A percentile compares a stretch with the other conserved stretches of the same genome.
phyloP scores from a whole-genome alignment of 1,284 basidiomycete species.

The Fomes fomentarius region DNA sequence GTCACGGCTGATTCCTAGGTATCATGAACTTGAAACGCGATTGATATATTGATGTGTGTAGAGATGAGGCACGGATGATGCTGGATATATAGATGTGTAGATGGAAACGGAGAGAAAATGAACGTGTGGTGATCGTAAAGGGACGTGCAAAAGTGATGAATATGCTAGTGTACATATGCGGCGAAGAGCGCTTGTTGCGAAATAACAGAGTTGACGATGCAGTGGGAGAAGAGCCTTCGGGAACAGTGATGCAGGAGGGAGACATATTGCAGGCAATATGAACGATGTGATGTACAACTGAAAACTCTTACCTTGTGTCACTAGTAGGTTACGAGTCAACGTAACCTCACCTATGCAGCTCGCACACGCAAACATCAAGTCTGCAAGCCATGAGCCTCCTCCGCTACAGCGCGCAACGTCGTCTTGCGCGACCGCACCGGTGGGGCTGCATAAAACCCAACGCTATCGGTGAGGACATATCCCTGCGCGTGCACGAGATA shows the following conservation, averaged over 20 bases:
- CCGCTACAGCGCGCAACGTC: background rate
- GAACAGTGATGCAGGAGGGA: no score
- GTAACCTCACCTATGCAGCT: background rate
- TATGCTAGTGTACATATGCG: background rate
- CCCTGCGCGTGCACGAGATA: background rate
- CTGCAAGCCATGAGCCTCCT: background rate
- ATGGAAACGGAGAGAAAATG: background rate
- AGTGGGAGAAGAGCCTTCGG: no score
- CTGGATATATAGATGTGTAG: background rate
- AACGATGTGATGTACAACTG: background rate
- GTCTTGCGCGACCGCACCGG: slow-evolving; percentile 4
- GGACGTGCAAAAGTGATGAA: background rate
- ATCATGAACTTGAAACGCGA: no score
- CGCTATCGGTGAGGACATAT: background rate
- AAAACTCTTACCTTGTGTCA: no score
- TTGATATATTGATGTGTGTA: background rate
- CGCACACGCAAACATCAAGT: background rate
- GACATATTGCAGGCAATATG: no score
- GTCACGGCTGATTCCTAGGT: background rate
- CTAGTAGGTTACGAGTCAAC: no score
- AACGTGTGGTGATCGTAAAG: background rate
- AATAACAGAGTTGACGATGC: background rate
- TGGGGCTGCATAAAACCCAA: slow-evolving; percentile 1
- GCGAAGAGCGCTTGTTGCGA: background rate
- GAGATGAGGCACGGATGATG: background rate